Conservation (phyloP, 352 stramenopile genomes). For the Thraustochytrium striatum region DNA sequence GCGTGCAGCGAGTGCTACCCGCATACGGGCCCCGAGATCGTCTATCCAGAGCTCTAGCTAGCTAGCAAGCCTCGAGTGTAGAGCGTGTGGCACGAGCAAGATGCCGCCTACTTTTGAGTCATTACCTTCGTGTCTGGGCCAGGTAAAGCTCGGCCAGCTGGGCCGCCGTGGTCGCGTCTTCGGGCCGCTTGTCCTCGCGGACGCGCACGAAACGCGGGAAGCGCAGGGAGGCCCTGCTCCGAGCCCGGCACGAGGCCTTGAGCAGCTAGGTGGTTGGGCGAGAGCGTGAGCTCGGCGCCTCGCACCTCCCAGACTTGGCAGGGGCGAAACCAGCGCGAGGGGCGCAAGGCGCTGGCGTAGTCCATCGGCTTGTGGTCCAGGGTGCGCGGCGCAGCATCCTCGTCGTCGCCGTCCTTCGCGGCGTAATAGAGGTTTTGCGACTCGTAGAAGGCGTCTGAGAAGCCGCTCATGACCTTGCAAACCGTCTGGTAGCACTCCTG, state of each 20-base stretch:
- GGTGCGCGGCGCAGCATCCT: not conserved
- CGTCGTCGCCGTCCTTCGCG: not conserved
- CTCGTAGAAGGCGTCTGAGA: slow-evolving; percentile 61
- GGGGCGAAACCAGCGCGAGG: slow-evolving; percentile 77
- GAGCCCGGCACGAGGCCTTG: slow-evolving; percentile 68
- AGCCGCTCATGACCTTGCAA: slow-evolving; percentile 58
- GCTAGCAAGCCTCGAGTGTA: too few relatives aligned
- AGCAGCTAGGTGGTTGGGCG: slow-evolving; percentile 80
- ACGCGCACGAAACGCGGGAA: slow-evolving; percentile 86
- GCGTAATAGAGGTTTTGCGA: slow-evolving; percentile 49
- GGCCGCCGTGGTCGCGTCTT: slow-evolving; percentile 72
- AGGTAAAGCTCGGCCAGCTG: slow-evolving; percentile 62
- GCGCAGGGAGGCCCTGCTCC: slow-evolving; percentile 62
- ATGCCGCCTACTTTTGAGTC: too few relatives aligned
- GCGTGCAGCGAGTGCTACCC: too few relatives aligned
- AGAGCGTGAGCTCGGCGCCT: slow-evolving; percentile 82
- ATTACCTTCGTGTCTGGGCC: slow-evolving; percentile 35
- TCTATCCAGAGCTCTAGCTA: too few relatives aligned
- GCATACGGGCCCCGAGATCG: too few relatives aligned
- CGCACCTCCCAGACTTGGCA: slow-evolving; percentile 86
- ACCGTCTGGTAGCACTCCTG: slow-evolving; percentile 15
- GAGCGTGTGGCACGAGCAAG: not conserved
- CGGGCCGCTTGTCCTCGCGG: slow-evolving; percentile 78
- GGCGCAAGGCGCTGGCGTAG: slow-evolving; percentile 54
- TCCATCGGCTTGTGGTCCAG: slow-evolving; percentile 29